Evolutionary conservation across 768 basidiomycete species (phyloP).

Genomic region (Wakefieldia striispora): DNA sequence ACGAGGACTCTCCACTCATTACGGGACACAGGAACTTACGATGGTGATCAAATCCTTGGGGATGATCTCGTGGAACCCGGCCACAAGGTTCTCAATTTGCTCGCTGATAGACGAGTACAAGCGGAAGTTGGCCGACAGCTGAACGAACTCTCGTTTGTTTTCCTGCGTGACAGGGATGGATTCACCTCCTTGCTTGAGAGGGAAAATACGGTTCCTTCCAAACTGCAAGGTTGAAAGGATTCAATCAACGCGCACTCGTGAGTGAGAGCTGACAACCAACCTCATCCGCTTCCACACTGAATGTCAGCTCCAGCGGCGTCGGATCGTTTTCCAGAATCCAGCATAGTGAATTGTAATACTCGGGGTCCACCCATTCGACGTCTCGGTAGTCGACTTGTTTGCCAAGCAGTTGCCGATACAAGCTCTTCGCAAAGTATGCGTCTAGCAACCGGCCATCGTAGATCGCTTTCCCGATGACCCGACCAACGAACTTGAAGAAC

Average conservation of each 20-base stretch:
- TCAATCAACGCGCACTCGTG: not conserved
- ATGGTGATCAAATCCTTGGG: constrained; percentile 95
- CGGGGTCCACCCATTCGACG: constrained; percentile 97
- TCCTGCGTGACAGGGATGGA: constrained; percentile 88
- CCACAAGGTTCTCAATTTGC: constrained; percentile 86
- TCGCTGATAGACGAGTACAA: constrained; percentile 93
- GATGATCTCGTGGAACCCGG: constrained; percentile 96
- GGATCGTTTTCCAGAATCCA: constrained; percentile 99
- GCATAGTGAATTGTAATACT: constrained; percentile 95
- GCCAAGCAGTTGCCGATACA: constrained; percentile 93
- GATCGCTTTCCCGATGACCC: constrained; percentile 96
- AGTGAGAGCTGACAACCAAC: constrained; percentile 30
- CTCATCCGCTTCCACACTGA: constrained; percentile 96
- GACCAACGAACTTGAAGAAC: constrained; percentile 99
- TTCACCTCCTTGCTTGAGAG: constrained; percentile 84
- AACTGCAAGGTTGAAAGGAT: constrained; percentile 50
- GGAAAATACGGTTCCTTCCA: constrained; percentile 84
- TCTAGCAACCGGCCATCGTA: constrained; percentile 95
- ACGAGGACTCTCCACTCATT: constrained; percentile 1
- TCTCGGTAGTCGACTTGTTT: constrained; percentile 95
- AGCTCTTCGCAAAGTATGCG: constrained; percentile 95
- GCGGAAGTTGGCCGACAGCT: constrained; percentile 91
- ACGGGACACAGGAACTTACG: constrained; percentile 43
- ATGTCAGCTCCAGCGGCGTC: constrained; percentile 80
- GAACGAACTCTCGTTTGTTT: constrained; percentile 95